Percentiles rank a stretch among this genome's conserved stretches.
Evolutionary conservation across 306 rosid species (phyloP).

Genomic region (Pyrus bretschneideri): DNA sequence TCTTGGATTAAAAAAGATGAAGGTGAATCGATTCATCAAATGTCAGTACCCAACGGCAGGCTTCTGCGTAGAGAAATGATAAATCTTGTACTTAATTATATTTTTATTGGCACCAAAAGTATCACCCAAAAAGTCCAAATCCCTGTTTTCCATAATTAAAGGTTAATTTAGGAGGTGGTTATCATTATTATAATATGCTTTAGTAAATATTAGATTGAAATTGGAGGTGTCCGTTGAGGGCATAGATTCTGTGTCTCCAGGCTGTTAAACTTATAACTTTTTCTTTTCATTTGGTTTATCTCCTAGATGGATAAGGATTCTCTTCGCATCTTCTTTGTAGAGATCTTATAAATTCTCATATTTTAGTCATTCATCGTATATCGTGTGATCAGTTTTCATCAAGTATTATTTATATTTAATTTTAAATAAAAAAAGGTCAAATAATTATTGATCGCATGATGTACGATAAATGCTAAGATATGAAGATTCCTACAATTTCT

Average conservation of each 20-base stretch:
- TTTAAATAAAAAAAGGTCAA: too few species aligned
- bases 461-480: too few species aligned
- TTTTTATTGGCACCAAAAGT: background rate
- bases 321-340: too few species aligned
- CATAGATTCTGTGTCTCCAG: background rate
- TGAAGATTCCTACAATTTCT: too few species aligned
- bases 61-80: background rate
- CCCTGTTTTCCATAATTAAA: background rate
- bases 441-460: accelerated
- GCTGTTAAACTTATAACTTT: background rate
- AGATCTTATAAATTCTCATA: too few species aligned
- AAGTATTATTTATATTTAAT: too few species aligned
- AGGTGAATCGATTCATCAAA: background rate
- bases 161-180: background rate
- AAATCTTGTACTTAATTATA: background rate
- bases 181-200: background rate
- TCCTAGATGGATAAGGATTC: too few species aligned
- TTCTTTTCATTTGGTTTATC: background rate
- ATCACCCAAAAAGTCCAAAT: background rate
- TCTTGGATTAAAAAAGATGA: background rate
- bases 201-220: background rate
- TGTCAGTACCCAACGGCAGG: background rate
- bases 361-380: too few species aligned
- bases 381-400: accelerated
- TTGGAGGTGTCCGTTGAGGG: background rate